Evolutionary conservation across 192 early-diverging fungal genomes (phyloP).

Genomic region (Coemansia sp.): DNA sequence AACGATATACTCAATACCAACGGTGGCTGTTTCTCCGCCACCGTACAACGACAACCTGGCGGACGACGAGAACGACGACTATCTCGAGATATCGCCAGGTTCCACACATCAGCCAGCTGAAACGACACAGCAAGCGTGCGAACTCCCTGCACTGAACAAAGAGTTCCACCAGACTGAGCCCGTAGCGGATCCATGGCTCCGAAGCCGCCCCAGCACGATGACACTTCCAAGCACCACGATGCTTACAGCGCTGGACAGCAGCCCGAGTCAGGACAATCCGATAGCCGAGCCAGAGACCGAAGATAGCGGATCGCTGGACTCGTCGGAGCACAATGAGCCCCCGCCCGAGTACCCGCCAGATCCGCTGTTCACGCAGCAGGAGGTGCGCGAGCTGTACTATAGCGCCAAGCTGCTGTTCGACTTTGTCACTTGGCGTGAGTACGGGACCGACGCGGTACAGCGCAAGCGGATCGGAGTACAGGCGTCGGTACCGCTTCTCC

Average conservation of each 20-base stretch:
- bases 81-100: slow-evolving; percentile 9
- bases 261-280: background rate
- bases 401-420: slow-evolving; percentile 87
- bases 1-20: background rate
- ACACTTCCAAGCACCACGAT: slow-evolving; percentile 5
- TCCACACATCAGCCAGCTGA: background rate
- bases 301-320: background rate
- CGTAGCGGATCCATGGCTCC: background rate
- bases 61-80: slow-evolving; percentile 20
- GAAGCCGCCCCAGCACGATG: background rate
- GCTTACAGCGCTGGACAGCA: background rate
- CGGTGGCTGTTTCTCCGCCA: background rate
- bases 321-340: background rate
- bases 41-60: background rate
- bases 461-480: slow-evolving; percentile 83
- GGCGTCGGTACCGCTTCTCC: slow-evolving; percentile 72
- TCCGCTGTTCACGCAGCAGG: slow-evolving; percentile 51
- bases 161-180: background rate
- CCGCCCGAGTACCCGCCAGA: slow-evolving; percentile 46
- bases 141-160: too few relatives aligned
- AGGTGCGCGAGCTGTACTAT: slow-evolving; percentile 71
- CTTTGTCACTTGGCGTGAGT: slow-evolving; percentile 91
- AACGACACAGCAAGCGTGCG: too few relatives aligned
- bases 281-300: background rate
- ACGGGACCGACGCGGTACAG: slow-evolving; percentile 81